Base-by-base conservation (phyloP, 2,329 filamentous ascomycete species). In the Botrytis hyacinthi region DNA sequence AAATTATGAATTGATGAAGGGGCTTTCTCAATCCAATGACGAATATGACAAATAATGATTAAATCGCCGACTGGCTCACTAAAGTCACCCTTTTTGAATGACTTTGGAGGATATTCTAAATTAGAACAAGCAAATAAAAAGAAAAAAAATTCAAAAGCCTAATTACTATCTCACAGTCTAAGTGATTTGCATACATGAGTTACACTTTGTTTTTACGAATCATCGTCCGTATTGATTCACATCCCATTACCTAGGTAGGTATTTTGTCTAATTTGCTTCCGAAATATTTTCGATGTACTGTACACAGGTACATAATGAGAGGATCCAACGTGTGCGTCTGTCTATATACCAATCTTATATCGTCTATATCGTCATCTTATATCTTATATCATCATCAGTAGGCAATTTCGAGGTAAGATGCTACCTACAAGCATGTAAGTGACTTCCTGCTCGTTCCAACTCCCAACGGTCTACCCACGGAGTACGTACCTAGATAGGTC, bases 1-100 rank as follows among this genome's bases (percentile, higher is more conserved):
- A 54, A 42, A 59, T 26, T 51, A 70, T 51, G 29, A 37, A n/a
- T 40, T 29, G 26, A 65, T 46, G 40, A 62, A 54, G 40, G 60
- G 20, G 63, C 22, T 57, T 57, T n/a, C 46, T 18, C 12, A 26
- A 22, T 44, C 20, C 7, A 62, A 62, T 44, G 37, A 29, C 20
- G 16, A 44, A 22, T 26, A 57, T 57, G 48, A 32, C 37, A 57
- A 42, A 69, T 69, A 44, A 69, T 57, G 66, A 69, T 69, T 57
- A 57, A n/a, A 44, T 69, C 7, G 14, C 18, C 51, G 37, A 68
- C 18, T n/a, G 37, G n/a, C 35, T 40, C 26, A 16, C 26, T 7
- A 5, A 57, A 57, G 35, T 57, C 35, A 42, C 20, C 48, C 54
- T n/a, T 35, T 40, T 54, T 10, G 48, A 37, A 69, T 37, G 40